Conservation (phyloP, 805 yeast species). For the Lipomyces sp. region DNA sequence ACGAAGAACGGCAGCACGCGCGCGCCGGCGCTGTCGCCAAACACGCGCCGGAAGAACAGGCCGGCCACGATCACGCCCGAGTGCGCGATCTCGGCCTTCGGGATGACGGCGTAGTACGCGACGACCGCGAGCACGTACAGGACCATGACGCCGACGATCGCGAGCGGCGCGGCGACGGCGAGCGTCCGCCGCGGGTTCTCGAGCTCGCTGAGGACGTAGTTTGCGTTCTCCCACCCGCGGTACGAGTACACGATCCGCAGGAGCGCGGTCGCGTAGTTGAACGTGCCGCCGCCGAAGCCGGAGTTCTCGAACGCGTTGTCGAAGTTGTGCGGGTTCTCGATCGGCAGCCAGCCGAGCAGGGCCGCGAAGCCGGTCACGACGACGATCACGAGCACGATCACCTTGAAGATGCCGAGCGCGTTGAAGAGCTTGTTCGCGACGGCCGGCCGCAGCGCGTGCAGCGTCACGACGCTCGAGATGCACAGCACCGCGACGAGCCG, state of each 20-base stretch:
- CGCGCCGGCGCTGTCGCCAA: slow-evolving; percentile 53
- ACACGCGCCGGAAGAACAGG: slow-evolving; percentile 53
- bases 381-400: slow-evolving; percentile 50
- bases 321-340: slow-evolving; percentile 40
- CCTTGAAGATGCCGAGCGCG: slow-evolving; percentile 52
- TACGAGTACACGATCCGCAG: slow-evolving; percentile 60
- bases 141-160: slow-evolving; percentile 51
- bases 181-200: slow-evolving; percentile 55
- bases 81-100: slow-evolving; percentile 41
- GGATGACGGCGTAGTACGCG: slow-evolving; percentile 56
- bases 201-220: slow-evolving; percentile 58
- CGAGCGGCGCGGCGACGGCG: slow-evolving; percentile 58
- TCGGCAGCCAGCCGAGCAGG: slow-evolving; percentile 37
- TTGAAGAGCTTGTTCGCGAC: slow-evolving; percentile 54
- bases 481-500: slow-evolving; percentile 51
- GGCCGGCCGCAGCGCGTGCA: slow-evolving; percentile 50
- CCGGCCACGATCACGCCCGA: slow-evolving; percentile 68
- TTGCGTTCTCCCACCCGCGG: slow-evolving; percentile 70
- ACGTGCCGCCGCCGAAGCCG: slow-evolving; percentile 45
- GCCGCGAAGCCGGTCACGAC: slow-evolving; percentile 49
- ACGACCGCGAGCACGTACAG: slow-evolving; percentile 56
- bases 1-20: slow-evolving; percentile 54
- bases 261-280: slow-evolving; percentile 54
- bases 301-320: slow-evolving; percentile 42
- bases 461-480: slow-evolving; percentile 45